Evolutionary conservation across 345 rosid genomes (phyloP), one percentile per base, ranked within the genome.

Genomic region (Melastoma malabathricum): DNA sequence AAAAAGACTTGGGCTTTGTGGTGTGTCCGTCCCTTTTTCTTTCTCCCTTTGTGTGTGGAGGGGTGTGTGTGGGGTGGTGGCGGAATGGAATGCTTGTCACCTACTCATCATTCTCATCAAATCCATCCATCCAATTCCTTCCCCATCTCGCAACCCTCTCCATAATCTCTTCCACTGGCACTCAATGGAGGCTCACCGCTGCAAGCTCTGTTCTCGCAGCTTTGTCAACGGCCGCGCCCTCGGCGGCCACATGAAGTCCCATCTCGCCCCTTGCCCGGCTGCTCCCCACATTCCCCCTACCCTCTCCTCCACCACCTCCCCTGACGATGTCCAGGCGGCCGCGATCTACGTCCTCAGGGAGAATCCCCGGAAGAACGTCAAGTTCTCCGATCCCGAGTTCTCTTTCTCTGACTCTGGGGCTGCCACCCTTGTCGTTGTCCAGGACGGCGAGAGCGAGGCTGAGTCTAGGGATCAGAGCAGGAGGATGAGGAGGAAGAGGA

Each of bases 161-260:
- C 1, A 18, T 41, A 14, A n/a, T 38, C 60, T 47, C 51, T 43
- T 52, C 50, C 25, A 16, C 29, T 31, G 46, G 12, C 44, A 57
- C 49, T 55, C 51, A 18, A 83, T 83, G 94, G 92, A 84, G 66
- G 84, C 60, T 48, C 80, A 80, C 62, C 79, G 62, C 71, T 86
- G 98, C 58, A 86, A 59, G 62, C 60, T 83, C 17, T 90, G 98
- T 66, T 75, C 63, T 15, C 83, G 74, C 64, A 69, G 58, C 53
- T 90, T 86, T 54, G 44, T 61, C n/a, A 80, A 82, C 59, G 92
- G 81, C 45, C 80, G 85, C 69, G 83, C 92, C 65, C 72, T 86
- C 54, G 84, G 86, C 38, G 88, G 89, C 44, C 96, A 86, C 64
- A 83, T 86, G 86, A 75, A 79, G 80, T 80, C 98, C 62, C 96